Evolutionary conservation across 306 rosid species (phyloP), one percentile per base, ranked within the genome.

Genomic region (Leucaena leucocephala): DNA sequence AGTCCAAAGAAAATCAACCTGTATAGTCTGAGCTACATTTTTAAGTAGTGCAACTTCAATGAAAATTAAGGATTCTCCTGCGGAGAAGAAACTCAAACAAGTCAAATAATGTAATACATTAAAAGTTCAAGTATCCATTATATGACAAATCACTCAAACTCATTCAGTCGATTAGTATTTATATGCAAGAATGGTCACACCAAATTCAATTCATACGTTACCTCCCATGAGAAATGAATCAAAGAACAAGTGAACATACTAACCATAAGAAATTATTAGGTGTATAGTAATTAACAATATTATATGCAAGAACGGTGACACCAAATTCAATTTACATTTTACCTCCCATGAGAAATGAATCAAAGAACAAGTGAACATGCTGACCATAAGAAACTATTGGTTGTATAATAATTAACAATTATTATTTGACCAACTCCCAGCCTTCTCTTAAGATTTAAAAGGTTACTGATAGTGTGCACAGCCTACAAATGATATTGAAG

Each of bases 361-460:
- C 27, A 27, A 27, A 27, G 27, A 27, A 27, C 27, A 27, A 68
- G 36, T 0, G 21, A 38, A 16, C 58, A 22, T 34, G 38, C 22
- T 46, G 42, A 50, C 77, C 54, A 55, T 12, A 10, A 55, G 62
- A 83, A 50, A 33, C 54, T 45, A 67, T 52, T 52, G 55, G 82
- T 74, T 49, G 49, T 45, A 50, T 39, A 68, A 36, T 72, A 76
- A 57, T 50, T 74, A 46, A 40, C 72, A 73, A 57, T 50, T 74
- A 46, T 43, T 67, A 50, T 38, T 74, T 15, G 68, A 35, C 42
- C 36, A 74, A 91, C 85, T 82, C 98, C 98, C 57, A 94, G 91
- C 88, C 97, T 94, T 88, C 98, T 94, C 90, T 94, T 94, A 61
- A 94, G 98, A 88, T 94, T 97, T 69, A 94, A 82, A 79, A 94